These are phyloP conservation scores for Albophoma yamanashiensis DNA, from an alignment of 2,329 filamentous ascomycete species.

Conservation along the genomic window DNA sequence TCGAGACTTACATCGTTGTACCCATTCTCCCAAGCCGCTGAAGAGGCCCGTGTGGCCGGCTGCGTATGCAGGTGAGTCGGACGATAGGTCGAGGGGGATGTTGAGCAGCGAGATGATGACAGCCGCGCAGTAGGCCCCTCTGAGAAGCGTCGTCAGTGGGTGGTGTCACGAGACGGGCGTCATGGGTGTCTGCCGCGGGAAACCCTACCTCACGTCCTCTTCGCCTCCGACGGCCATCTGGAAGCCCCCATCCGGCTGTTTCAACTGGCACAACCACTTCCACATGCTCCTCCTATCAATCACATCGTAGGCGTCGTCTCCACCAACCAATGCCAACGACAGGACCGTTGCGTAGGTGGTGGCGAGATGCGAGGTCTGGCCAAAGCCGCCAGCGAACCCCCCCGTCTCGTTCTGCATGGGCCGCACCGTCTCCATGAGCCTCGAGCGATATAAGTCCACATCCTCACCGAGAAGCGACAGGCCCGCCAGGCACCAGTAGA, in stretches of 20 bases:
- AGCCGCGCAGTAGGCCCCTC: conserved; percentile 86
- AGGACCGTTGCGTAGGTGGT: conserved; percentile 80
- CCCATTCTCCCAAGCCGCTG: conserved; percentile 66
- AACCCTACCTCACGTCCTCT: conserved; percentile 72
- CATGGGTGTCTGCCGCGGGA: conserved; percentile 1
- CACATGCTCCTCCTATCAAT: conserved; percentile 81
- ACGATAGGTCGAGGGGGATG: conserved; percentile 68
- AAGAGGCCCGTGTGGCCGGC: conserved; percentile 55
- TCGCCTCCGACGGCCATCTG: conserved; percentile 78
- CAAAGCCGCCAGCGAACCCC: conserved; percentile 89
- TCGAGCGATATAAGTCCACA: conserved; percentile 52
- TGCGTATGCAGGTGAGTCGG: conserved; percentile 56
- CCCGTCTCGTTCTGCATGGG: conserved; percentile 75
- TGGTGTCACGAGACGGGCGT: not conserved
- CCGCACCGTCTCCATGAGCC: conserved; percentile 62
- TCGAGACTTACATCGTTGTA: conserved; percentile 59
- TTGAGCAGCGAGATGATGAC: conserved; percentile 75
- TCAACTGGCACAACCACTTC: conserved; percentile 79
- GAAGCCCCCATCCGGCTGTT: conserved; percentile 84
- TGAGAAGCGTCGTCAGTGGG: conserved; percentile 19
- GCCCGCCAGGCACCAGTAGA: conserved; percentile 82
- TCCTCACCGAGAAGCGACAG: conserved; percentile 71
- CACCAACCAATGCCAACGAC: conserved; percentile 68
- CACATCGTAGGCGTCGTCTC: conserved; percentile 59
- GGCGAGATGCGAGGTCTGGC: conserved; percentile 80